Percentiles rank a stretch among this genome's conserved stretches.
Conservation (phyloP, 768 basidiomycete species). For the Pisolithus marmoratus region DNA sequence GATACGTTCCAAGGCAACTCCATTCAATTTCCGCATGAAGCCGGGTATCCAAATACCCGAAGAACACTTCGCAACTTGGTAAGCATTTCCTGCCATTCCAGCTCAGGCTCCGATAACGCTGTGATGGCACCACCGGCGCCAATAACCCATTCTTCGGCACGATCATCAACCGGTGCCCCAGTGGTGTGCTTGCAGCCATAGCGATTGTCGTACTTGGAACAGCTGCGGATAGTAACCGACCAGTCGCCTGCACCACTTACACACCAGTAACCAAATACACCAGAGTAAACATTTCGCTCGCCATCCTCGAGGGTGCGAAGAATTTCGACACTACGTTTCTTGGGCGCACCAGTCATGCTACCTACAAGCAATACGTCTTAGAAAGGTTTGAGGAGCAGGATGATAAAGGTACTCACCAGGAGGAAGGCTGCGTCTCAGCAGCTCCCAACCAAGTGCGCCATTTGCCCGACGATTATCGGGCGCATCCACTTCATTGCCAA, state of each 20-base stretch:
- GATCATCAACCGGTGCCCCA: neutral
- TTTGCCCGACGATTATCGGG: conserved; percentile 13
- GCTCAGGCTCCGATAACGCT: conserved; percentile 76
- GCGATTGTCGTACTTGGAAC: too few relatives aligned
- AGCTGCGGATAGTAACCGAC: too few relatives aligned
- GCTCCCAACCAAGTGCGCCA: conserved; percentile 66
- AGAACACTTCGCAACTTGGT: conserved; percentile 81
- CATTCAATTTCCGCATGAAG: conserved; percentile 16
- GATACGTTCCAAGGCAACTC: neutral
- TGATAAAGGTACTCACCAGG: conserved; percentile 53
- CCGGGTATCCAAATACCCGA: conserved; percentile 47
- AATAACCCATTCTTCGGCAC: too few relatives aligned
- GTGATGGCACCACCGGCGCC: conserved; percentile 48
- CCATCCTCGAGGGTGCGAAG: conserved; percentile 64
- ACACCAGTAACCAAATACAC: conserved; percentile 90
- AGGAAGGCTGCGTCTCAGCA: conserved; percentile 73
- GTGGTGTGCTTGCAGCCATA: neutral
- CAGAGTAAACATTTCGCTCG: conserved; percentile 81
- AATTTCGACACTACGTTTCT: conserved; percentile 89
- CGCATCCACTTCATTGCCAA: conserved; percentile 32
- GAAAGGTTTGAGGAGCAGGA: neutral
- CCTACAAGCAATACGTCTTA: too few relatives aligned
- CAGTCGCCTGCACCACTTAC: conserved; percentile 83
- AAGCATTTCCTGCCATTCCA: conserved; percentile 96
- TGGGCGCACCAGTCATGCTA: conserved; percentile 70